phyloP scores from a whole-genome alignment of 2,329 filamentous ascomycete genomes.

The Alternaria novae-zelandiae region DNA sequence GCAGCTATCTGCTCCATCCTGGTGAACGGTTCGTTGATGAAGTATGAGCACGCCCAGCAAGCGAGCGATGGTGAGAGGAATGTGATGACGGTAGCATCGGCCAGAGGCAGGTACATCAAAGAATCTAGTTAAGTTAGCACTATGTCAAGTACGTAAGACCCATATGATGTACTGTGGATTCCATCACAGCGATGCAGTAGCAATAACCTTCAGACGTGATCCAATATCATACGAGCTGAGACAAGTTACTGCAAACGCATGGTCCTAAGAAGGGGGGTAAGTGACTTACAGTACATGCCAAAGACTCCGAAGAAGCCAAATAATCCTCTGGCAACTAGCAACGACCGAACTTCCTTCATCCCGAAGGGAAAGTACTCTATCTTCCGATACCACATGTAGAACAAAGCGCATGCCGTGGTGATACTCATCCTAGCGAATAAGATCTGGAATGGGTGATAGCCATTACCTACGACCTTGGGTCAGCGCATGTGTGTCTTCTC shows the following conservation, averaged over 20 bases:
- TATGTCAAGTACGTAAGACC: conserved; percentile 19
- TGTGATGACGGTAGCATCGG: conserved; percentile 88
- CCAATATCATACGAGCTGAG: conserved; percentile 1
- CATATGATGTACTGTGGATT: conserved; percentile 4
- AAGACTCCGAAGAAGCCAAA: conserved; percentile 79
- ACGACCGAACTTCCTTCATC: conserved; percentile 66
- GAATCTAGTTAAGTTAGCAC: conserved; percentile 56
- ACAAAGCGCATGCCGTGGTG: conserved; percentile 69
- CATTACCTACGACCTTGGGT: conserved; percentile 52
- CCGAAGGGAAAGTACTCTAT: conserved; percentile 76
- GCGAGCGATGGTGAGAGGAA: conserved; percentile 82
- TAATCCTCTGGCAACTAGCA: conserved; percentile 72
- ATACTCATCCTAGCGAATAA: conserved; percentile 80
- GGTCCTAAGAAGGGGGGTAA: conserved; percentile 36
- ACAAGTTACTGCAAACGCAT: not conserved
- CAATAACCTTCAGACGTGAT: not conserved
- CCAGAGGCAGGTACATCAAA: conserved; percentile 79
- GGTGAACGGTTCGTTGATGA: conserved; percentile 80
- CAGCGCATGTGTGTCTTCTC: fast-evolving
- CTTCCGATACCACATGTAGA: conserved; percentile 75
- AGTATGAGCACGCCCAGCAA: conserved; percentile 78
- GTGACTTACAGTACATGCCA: conserved; percentile 68
- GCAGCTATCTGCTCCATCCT: conserved; percentile 77
- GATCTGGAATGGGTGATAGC: conserved; percentile 79
- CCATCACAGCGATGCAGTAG: not conserved